These are phyloP conservation scores for Viola odorata DNA, from an alignment of 345 rosid genomes.

Conservation along the genomic window DNA sequence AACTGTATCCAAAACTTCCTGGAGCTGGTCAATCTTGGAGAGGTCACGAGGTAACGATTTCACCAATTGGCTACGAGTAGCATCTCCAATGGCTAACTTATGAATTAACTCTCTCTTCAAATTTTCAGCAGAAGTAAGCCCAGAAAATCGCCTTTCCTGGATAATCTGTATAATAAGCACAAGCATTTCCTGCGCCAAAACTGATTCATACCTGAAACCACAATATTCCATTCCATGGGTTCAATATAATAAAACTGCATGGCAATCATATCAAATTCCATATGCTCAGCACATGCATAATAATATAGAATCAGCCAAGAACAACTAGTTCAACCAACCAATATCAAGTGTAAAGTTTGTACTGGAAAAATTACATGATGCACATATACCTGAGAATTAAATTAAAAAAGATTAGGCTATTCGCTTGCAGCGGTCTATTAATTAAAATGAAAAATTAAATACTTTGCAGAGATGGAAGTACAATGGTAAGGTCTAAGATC, in stretches of 20 bases:
- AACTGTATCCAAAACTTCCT: conserved; percentile 66
- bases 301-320: not conserved
- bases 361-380: not conserved
- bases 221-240: conserved; percentile 10
- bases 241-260: conserved; percentile 6
- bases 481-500: not conserved
- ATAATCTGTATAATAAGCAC: conserved; percentile 73
- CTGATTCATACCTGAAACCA: conserved; percentile 73
- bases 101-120: conserved; percentile 81
- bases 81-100: conserved; percentile 85
- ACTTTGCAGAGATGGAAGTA: not conserved
- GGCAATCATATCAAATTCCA: conserved; percentile 3
- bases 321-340: no score
- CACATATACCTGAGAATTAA: not conserved
- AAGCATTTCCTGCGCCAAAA: conserved; percentile 85
- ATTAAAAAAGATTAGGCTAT: not conserved
- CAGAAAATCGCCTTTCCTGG: conserved; percentile 90
- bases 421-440: not conserved
- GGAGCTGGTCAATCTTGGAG: conserved; percentile 66
- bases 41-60: conserved; percentile 81
- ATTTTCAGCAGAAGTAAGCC: conserved; percentile 60
- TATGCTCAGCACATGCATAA: not conserved
- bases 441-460: not conserved
- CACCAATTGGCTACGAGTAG: conserved; percentile 85
- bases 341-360: not conserved